Evolutionary conservation across 192 early-diverging fungal genomes (phyloP).

Genomic region (Spizellomyces punctatus): DNA sequence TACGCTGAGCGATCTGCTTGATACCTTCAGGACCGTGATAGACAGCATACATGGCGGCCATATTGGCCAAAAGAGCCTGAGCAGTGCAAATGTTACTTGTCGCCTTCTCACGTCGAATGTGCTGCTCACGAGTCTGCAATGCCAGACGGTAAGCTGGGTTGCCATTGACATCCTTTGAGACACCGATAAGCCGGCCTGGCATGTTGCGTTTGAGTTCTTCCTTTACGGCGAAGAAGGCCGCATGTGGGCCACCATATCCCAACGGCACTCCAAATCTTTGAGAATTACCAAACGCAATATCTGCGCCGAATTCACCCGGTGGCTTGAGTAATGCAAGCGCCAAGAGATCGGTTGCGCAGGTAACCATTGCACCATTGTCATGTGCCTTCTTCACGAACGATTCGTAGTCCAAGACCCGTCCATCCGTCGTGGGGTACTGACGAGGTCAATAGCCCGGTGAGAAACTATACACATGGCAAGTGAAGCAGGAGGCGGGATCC

Average conservation of each 20-base stretch:
- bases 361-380: conserved; percentile 79
- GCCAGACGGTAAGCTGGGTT: conserved; percentile 91
- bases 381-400: conserved; percentile 79
- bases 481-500: conserved; percentile 42
- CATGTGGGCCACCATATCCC: conserved; percentile 98
- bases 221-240: conserved; percentile 96
- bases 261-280: conserved; percentile 99
- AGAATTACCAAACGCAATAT: conserved; percentile 96
- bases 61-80: conserved; percentile 98
- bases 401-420: conserved; percentile 82
- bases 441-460: neutral
- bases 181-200: conserved; percentile 94
- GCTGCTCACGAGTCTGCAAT: conserved; percentile 97
- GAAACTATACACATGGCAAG: neutral
- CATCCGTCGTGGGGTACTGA: conserved; percentile 94
- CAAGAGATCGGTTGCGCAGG: conserved; percentile 92
- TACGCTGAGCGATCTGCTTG: conserved; percentile 84
- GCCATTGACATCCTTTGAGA: conserved; percentile 89
- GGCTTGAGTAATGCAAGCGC: conserved; percentile 87
- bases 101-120: conserved; percentile 98
- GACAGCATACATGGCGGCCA: conserved; percentile 99
- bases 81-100: conserved; percentile 99
- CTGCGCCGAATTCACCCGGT: conserved; percentile 95
- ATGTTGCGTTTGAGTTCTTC: conserved; percentile 92
- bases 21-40: conserved; percentile 98